These are phyloP conservation scores for Ceratocystis harringtonii DNA, from an alignment of 2,329 filamentous ascomycete species.

Conservation along the genomic window DNA sequence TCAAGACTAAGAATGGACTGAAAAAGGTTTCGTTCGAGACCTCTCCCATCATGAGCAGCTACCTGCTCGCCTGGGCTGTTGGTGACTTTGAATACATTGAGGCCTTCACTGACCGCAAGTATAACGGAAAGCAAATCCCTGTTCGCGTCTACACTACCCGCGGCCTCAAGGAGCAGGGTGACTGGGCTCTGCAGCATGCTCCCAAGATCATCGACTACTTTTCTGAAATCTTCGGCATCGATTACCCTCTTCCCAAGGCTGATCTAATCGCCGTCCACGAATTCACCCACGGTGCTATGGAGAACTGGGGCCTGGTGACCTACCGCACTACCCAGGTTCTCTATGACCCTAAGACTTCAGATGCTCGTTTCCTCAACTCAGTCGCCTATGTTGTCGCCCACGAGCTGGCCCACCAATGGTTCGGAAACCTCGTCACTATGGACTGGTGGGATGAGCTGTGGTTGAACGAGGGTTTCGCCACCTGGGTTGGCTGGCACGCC, in stretches of 20 bases:
- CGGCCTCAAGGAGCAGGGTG: conserved; percentile 84
- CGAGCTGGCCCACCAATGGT: conserved; percentile 93
- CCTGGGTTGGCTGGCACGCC: conserved; percentile 93
- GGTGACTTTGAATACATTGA: conserved; percentile 97
- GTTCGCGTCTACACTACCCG: conserved; percentile 92
- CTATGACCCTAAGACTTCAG: conserved; percentile 87
- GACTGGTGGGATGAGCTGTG: conserved; percentile 92
- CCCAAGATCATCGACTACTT: conserved; percentile 93
- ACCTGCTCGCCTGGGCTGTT: conserved; percentile 83
- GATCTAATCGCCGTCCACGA: conserved; percentile 86
- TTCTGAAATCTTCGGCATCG: conserved; percentile 83
- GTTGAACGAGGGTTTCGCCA: conserved; percentile 94
- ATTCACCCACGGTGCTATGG: conserved; percentile 79
- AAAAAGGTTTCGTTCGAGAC: conserved; percentile 66
- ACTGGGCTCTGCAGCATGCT: conserved; percentile 77
- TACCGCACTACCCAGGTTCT: conserved; percentile 90
- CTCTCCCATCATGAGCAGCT: conserved; percentile 81
- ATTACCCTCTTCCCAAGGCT: conserved; percentile 85
- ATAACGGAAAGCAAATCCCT: conserved; percentile 79
- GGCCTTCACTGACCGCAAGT: conserved; percentile 73
- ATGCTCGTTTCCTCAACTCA: conserved; percentile 78
- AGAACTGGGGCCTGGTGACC: conserved; percentile 93
- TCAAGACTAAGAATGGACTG: conserved; percentile 45
- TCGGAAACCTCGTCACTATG: conserved; percentile 90
- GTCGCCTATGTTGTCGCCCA: conserved; percentile 98